These are phyloP conservation scores for Apiotrichum porosum DNA, from an alignment of 1,284 basidiomycete species.

Conservation along the genomic window DNA sequence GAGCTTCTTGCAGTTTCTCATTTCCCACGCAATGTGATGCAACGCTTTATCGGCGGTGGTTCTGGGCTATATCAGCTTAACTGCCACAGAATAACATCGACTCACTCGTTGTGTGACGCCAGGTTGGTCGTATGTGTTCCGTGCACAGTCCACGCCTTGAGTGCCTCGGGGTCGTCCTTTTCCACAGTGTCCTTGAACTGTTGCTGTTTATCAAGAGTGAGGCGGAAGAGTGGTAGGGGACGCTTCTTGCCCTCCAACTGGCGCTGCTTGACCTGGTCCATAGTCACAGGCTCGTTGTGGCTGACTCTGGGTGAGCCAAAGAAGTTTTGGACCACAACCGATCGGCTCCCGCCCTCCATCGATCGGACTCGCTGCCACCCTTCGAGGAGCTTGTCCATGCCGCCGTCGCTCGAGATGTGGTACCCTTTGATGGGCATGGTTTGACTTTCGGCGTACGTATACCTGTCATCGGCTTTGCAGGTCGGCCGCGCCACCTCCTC, in stretches of 20 bases:
- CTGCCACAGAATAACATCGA: not conserved
- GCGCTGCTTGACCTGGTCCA: too few relatives aligned
- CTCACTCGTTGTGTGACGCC: not conserved
- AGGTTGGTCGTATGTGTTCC: slow-evolving; percentile 14
- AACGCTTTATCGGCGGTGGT: not conserved
- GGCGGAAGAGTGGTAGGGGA: too few relatives aligned
- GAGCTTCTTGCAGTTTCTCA: slow-evolving; percentile 1
- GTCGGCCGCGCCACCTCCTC: too few relatives aligned
- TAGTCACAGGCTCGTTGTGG: too few relatives aligned
- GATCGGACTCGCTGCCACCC: not conserved
- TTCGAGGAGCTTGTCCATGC: not conserved
- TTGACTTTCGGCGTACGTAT: not conserved
- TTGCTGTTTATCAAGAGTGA: too few relatives aligned
- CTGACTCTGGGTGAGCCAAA: not conserved
- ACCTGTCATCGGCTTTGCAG: too few relatives aligned
- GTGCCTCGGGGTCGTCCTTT: not conserved
- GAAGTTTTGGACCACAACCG: slow-evolving; percentile 6
- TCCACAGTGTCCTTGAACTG: too few relatives aligned
- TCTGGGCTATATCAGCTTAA: slow-evolving; percentile 1
- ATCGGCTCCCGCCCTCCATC: not conserved
- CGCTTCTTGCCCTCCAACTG: not conserved
- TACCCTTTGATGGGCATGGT: slow-evolving; percentile 11
- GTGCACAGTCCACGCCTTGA: slow-evolving; percentile 9
- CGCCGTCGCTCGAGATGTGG: slow-evolving; percentile 13
- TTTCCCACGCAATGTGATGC: slow-evolving; percentile 1